These are phyloP conservation scores for Rhizophagus sp. DNA, from an alignment of 192 early-diverging fungal genomes.

Conservation along the genomic window DNA sequence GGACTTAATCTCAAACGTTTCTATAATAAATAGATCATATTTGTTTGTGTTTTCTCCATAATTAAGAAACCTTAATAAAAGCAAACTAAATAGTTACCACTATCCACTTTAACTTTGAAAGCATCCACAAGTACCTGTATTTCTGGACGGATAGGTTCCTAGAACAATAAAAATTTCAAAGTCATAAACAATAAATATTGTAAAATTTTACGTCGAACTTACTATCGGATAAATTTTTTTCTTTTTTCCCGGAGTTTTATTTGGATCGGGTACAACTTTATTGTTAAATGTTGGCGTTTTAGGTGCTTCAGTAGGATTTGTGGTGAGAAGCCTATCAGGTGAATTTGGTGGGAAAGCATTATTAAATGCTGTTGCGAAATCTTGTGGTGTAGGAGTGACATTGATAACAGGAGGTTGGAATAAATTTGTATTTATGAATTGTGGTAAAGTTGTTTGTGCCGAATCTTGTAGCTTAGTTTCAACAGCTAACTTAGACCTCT, in stretches of 20 bases:
- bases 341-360: background rate
- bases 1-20: conserved; percentile 52
- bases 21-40: conserved; percentile 20
- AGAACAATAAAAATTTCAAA: background rate
- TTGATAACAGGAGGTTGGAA: background rate
- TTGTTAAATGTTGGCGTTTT: background rate
- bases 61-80: background rate
- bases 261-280: background rate
- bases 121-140: background rate
- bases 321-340: background rate
- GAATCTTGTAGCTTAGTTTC: background rate
- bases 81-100: background rate
- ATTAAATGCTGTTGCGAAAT: background rate
- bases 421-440: background rate
- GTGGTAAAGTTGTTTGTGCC: background rate
- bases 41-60: background rate
- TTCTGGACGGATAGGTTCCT: conserved; percentile 4
- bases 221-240: conserved; percentile 18
- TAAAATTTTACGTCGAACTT: background rate
- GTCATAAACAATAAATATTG: background rate
- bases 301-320: background rate
- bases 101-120: conserved; percentile 2
- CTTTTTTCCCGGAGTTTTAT: conserved; percentile 19
- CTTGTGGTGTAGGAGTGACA: background rate
- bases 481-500: background rate